These are phyloP conservation scores for Curvularia lunata DNA, from an alignment of 2,329 filamentous ascomycete genomes.

Conservation along the genomic window DNA sequence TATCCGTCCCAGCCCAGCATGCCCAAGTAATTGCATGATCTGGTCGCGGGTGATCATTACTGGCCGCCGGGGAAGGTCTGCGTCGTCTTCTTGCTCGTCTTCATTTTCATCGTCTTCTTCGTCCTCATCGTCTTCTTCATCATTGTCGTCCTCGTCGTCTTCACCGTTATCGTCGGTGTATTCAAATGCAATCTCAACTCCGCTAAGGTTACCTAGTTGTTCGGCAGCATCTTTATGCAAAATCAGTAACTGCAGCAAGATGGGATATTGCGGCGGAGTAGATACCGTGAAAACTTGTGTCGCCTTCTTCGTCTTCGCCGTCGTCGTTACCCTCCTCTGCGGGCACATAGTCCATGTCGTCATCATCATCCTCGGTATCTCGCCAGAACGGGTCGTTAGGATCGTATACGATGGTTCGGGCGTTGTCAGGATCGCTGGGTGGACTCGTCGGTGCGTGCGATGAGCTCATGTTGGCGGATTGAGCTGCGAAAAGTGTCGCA, in stretches of 20 bases:
- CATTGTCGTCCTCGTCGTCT: conserved; percentile 28
- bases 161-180: conserved; percentile 50
- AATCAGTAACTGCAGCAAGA: conserved; percentile 6
- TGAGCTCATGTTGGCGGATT: conserved; percentile 33
- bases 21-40: conserved; percentile 62
- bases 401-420: conserved; percentile 40
- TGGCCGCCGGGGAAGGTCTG: conserved; percentile 30
- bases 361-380: conserved; percentile 46
- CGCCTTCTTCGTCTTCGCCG: conserved; percentile 49
- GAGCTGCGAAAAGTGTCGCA: conserved; percentile 3
- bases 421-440: conserved; percentile 34
- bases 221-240: conserved; percentile 49
- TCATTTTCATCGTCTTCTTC: conserved; percentile 38
- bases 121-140: conserved; percentile 40
- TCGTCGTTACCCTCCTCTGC: conserved; percentile 50
- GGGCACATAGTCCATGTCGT: conserved; percentile 60
- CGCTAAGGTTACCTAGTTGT: conserved; percentile 50
- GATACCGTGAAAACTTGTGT: conserved; percentile 47
- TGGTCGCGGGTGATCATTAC: conserved; percentile 56
- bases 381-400: conserved; percentile 44
- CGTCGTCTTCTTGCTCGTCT: conserved; percentile 32
- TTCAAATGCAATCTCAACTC: conserved; percentile 52
- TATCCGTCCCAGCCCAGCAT: conserved; percentile 60
- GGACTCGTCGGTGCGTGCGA: conserved; percentile 31
- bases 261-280: background rate